Evolutionary conservation across 139 green algal genomes (phyloP).

Genomic region (Volvox reticuliferus): DNA sequence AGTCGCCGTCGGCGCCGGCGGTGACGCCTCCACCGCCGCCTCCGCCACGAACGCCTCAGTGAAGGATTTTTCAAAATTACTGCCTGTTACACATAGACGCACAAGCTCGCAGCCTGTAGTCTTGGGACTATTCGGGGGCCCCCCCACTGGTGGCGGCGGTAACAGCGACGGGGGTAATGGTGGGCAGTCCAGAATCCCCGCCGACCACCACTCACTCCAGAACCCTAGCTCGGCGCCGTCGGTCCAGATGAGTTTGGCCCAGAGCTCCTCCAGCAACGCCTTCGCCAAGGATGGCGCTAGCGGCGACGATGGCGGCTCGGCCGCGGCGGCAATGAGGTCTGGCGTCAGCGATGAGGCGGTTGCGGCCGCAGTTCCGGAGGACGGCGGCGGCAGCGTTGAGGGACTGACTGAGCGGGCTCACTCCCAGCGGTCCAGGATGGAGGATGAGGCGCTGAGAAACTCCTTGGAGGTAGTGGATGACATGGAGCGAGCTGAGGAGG

Average conservation of each 20-base stretch:
- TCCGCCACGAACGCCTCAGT: not conserved
- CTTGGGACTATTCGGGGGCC: not conserved
- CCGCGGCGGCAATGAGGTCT: not conserved
- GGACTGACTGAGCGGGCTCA: not conserved
- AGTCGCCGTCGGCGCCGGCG: not conserved
- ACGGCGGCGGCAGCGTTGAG: too few species aligned
- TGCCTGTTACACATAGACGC: not conserved
- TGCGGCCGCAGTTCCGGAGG: not conserved
- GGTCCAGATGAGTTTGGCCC: not conserved
- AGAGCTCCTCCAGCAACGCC: not conserved
- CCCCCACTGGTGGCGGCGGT: not conserved
- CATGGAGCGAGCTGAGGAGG: not conserved
- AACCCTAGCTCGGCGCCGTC: not conserved
- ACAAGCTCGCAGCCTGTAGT: slow-evolving; percentile 11
- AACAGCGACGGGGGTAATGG: not conserved
- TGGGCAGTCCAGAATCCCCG: not conserved
- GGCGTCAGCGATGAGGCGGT: not conserved
- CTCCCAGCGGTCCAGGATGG: not conserved
- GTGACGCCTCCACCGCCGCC: not conserved
- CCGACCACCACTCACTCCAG: not conserved
- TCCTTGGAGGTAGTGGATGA: not conserved
- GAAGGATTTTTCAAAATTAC: not conserved
- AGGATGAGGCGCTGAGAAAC: not conserved
- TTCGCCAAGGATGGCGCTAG: not conserved
- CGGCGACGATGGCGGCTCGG: not conserved